Evolutionary conservation across 2,329 filamentous ascomycete genomes (phyloP), one percentile per base, ranked within the genome.

Genomic region (Talaromyces sp.): DNA sequence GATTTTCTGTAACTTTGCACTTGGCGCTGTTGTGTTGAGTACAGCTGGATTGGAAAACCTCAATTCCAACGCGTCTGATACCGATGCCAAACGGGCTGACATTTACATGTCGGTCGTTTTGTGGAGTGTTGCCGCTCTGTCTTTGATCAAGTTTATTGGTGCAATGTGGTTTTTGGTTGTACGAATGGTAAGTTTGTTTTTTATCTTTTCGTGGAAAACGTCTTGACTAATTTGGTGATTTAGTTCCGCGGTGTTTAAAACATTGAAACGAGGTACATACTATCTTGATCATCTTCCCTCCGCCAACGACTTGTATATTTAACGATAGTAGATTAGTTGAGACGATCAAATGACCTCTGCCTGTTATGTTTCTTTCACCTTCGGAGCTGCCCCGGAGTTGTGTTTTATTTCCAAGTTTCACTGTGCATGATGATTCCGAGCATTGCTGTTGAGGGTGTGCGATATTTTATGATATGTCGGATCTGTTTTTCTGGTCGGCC

Each of bases 1-100:
- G 94, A 96, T 99, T 82, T 90, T 97, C 67, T 91, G 87, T 69
- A 99, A 99, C 74, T 89, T 99, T 72, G 91, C 85, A 0, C 84
- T 99, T 5, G 86, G 85, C 0, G 93, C 93, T 0, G 81, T 95
- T 1, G 93, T 99, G 7, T 79, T 99, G 64, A 92, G 89, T 69
- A 87, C 89, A 1, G 93, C 89, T 22, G 93, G 94, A 2, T 74
- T 97, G 62, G 86, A 95, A 64, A 81, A 82, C 60, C 81, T 92
- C 53, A 78, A 77, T 33, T 73, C 79, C 1, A 69, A 71, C 15
- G 53, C 78, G 17, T 72, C 78, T 15, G 66, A 75, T 19, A 74
- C 78, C 22, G 77, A 81, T 56, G 75, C 79, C 65, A 71, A 78
- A 53, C 84, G 89, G 11, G 85, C 88, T 19, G 88, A 86, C 53